Conservation (phyloP, 768 basidiomycete genomes). For the Collybiopsis luxurians region DNA sequence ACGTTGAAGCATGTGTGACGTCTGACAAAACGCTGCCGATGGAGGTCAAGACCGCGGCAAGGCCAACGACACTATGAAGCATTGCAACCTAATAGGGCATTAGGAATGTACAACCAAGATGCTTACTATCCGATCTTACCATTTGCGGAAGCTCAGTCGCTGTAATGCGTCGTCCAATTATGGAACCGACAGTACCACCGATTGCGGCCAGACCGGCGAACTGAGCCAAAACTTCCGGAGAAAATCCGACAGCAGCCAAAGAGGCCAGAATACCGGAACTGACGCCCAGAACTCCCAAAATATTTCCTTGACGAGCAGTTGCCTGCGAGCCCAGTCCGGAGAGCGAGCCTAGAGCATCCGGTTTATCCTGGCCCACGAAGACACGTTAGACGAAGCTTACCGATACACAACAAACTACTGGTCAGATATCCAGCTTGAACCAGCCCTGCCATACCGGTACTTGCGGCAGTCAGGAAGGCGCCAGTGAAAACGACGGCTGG, state of each 20-base stretch:
- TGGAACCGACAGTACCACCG: constrained; percentile 67
- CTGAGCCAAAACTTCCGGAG: constrained; percentile 69
- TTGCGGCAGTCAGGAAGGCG: constrained; percentile 78
- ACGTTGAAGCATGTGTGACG: constrained; percentile 59
- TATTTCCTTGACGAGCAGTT: constrained; percentile 86
- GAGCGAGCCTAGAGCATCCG: constrained; percentile 54
- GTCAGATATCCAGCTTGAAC: constrained; percentile 87
- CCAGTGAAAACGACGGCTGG: constrained; percentile 83
- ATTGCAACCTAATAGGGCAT: constrained; percentile 51
- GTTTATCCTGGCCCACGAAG: constrained; percentile 2
- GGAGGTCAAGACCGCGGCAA: constrained; percentile 85
- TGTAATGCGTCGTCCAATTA: constrained; percentile 81
- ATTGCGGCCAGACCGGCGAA: constrained; percentile 75
- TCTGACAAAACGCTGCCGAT: constrained; percentile 80
- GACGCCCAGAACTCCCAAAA: constrained; percentile 85
- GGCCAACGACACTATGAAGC: constrained; percentile 85
- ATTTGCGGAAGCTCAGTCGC: constrained; percentile 88
- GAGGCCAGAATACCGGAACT: constrained; percentile 79
- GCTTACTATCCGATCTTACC: constrained; percentile 32
- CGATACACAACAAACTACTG: constrained; percentile 84
- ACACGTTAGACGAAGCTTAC: constrained; percentile 29
- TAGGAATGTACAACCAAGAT: neutral
- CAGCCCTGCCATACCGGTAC: constrained; percentile 80
- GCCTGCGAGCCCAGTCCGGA: constrained; percentile 77
- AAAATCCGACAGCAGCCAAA: constrained; percentile 79